Conservation (phyloP, 2,329 filamentous ascomycete species). For the Aspergillus arachidicola region DNA sequence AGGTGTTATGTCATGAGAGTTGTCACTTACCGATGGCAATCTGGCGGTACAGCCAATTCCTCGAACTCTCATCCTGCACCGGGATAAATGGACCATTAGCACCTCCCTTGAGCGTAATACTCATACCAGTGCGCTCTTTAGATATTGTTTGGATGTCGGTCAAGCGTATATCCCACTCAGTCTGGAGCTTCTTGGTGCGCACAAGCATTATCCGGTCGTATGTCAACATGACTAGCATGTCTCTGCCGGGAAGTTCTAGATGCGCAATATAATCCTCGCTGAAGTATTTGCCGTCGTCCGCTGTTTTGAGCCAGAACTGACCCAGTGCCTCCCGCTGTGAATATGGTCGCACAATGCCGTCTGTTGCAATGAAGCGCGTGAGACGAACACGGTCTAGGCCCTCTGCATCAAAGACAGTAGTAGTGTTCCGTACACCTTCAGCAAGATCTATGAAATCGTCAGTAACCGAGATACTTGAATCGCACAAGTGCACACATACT, state of each 20-base stretch:
- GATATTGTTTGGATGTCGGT: constrained; percentile 96
- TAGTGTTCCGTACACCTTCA: constrained; percentile 97
- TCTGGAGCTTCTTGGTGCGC: constrained; percentile 78
- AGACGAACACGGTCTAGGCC: constrained; percentile 94
- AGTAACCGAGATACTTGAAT: constrained; percentile 4
- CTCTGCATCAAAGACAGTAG: constrained; percentile 93
- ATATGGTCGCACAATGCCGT: constrained; percentile 93
- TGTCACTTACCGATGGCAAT: constrained; percentile 58
- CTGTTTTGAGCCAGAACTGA: constrained; percentile 98
- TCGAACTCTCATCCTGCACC: constrained; percentile 78
- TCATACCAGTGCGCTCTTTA: constrained; percentile 94
- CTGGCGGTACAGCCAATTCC: constrained; percentile 69
- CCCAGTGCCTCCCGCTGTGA: constrained; percentile 92
- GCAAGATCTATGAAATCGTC: constrained; percentile 64
- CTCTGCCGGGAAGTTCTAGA: constrained; percentile 84
- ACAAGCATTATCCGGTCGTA: constrained; percentile 88
- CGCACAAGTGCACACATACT: constrained; percentile 49
- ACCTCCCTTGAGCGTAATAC: constrained; percentile 82
- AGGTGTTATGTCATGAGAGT: not conserved
- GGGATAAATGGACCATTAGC: constrained; percentile 94
- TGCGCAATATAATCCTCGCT: constrained; percentile 97
- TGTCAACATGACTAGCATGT: constrained; percentile 87
- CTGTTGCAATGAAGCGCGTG: constrained; percentile 85
- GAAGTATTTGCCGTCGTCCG: constrained; percentile 97
- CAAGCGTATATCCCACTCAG: constrained; percentile 93